Base-by-base conservation (phyloP, 768 basidiomycete species). In the Mycena rosella region DNA sequence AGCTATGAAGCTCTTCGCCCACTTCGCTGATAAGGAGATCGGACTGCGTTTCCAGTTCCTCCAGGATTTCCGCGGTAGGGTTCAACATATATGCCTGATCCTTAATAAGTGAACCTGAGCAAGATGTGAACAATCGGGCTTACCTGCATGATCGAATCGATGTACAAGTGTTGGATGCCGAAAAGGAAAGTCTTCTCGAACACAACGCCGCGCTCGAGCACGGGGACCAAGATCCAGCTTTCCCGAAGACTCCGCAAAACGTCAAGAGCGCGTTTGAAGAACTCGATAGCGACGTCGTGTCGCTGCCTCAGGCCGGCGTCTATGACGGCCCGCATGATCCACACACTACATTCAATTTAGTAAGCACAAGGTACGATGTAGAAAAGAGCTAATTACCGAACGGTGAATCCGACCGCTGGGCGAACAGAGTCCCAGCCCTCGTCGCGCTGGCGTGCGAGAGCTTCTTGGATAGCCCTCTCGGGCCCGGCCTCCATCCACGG, bases 71-170 rank as follows among this genome's bases (percentile, higher is more conserved):
- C 10, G 29, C 6, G 20, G 44, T 29, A 15, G 55, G 32, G 15
- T 60, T 53, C 51, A 26, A 20, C 5, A 3, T 10, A 24, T 54
- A 57, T 9, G 61, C 22, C 67, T 67, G 24, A 36, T 26, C 8
- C 49, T 0, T 5, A 5, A 22, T 38, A 8, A 48, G 34, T 22
- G 2, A n/a, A 14, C 20, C 13, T 14, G 30, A 36, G 7, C 5
- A 59, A 20, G n/a, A n/a, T n/a, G n/a, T n/a, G n/a, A n/a, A 15
- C 14, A 13, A 10, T 6, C 24, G 34, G 8, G 17, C 72, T 20
- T 48, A 73, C 73, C 64, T 69, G 49, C 60, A 71, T 71, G 13
- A 74, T 34, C 44, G 67, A 45, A 1, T 74, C 67, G 11, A 74
- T 44, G 45, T 73, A 61, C 9, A 67, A 29, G 9, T 57, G 26